Percentiles rank a stretch among this genome's conserved stretches.
These are phyloP conservation scores for Amanita thiersii DNA, from an alignment of 768 basidiomycete species.

Conservation along the genomic window DNA sequence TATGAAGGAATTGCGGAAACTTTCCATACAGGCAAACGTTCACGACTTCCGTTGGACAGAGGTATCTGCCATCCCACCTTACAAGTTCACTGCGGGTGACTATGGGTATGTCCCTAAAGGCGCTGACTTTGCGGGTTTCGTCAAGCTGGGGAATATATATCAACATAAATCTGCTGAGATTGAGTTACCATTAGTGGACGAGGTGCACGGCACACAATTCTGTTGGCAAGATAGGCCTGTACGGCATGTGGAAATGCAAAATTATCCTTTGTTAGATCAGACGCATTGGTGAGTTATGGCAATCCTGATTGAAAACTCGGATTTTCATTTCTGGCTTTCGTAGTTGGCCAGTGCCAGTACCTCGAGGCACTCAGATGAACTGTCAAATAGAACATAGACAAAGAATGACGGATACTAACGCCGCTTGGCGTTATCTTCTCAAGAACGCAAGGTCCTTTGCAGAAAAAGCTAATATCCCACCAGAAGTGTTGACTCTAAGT, in stretches of 20 bases:
- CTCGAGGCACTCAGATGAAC: conserved; percentile 26
- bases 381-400: conserved; percentile 27
- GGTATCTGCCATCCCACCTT: conserved; percentile 26
- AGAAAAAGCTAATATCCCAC: conserved; percentile 21
- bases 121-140: conserved; percentile 28
- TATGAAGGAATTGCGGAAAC: conserved; percentile 28
- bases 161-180: conserved; percentile 17
- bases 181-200: conserved; percentile 15
- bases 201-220: conserved; percentile 24
- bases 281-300: conserved; percentile 20
- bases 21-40: conserved; percentile 23
- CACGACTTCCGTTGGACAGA: conserved; percentile 35
- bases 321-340: background rate
- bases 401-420: conserved; percentile 17
- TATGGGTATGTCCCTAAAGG: conserved; percentile 32
- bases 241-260: conserved; percentile 21
- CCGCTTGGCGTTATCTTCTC: conserved; percentile 32
- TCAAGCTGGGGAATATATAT: conserved; percentile 29
- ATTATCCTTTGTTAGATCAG: conserved; percentile 23
- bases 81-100: conserved; percentile 35
- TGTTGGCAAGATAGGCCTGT: conserved; percentile 26
- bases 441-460: conserved; percentile 23
- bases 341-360: conserved; percentile 38
- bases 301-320: too few relatives aligned
- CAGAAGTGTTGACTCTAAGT: conserved; percentile 36